Evolutionary conservation across 2,329 filamentous ascomycete species (phyloP).

Genomic region (Metarhizium guizhouense): DNA sequence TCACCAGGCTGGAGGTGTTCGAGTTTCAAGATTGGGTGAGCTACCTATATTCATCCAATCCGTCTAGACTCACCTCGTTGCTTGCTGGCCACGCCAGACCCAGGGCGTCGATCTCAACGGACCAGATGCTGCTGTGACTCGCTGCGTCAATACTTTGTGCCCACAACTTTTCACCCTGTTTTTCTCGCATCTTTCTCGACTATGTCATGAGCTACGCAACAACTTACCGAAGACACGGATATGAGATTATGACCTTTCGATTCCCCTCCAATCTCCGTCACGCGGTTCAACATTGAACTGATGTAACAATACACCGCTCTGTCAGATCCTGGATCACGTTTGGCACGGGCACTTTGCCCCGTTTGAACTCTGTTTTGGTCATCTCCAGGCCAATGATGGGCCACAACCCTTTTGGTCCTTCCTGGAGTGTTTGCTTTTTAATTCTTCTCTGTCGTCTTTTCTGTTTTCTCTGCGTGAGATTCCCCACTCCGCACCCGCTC

Average conservation of each 20-base stretch:
- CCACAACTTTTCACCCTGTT: slow-evolving; percentile 7
- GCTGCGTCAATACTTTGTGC: neutral
- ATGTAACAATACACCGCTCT: neutral
- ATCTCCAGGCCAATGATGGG: neutral
- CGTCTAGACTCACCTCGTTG: slow-evolving; percentile 40
- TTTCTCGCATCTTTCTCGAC: slow-evolving; percentile 6
- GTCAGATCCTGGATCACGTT: neutral
- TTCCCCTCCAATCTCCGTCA: slow-evolving; percentile 1
- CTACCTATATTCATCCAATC: slow-evolving; percentile 38
- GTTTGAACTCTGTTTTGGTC: neutral
- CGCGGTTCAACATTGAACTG: neutral
- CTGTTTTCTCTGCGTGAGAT: neutral
- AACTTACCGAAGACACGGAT: slow-evolving; percentile 23
- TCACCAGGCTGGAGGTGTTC: slow-evolving; percentile 32
- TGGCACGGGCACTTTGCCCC: neutral
- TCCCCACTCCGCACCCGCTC: neutral
- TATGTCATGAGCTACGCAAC: slow-evolving; percentile 8
- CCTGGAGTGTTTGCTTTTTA: neutral
- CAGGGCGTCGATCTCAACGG: neutral
- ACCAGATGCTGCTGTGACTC: neutral
- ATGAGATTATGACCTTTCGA: slow-evolving; percentile 14
- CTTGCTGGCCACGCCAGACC: slow-evolving; percentile 33
- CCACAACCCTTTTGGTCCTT: neutral
- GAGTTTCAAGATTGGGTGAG: slow-evolving; percentile 35
- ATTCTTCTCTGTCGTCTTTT: neutral